Evolutionary conservation across 2,329 filamentous ascomycete genomes (phyloP).

Genomic region (Claviceps digitariae): DNA sequence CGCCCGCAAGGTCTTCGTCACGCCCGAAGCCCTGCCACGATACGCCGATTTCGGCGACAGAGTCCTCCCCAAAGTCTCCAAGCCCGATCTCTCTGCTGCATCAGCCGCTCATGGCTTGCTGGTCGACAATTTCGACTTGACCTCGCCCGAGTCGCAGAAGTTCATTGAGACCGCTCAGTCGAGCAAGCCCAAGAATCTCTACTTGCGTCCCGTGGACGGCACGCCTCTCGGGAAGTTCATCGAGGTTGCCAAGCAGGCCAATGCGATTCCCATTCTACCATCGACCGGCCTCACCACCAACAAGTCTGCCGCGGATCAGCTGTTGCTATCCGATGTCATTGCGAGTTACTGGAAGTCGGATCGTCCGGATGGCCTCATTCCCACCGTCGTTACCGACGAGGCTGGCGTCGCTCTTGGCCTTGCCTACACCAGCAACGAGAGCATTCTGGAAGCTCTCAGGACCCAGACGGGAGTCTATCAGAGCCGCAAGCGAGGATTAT

Average conservation of each 20-base stretch:
- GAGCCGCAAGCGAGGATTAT: slow-evolving; percentile 86
- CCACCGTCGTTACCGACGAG: slow-evolving; percentile 86
- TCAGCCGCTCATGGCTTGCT: slow-evolving; percentile 37
- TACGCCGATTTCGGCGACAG: slow-evolving; percentile 43
- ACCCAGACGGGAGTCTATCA: slow-evolving; percentile 80
- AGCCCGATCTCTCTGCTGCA: slow-evolving; percentile 30
- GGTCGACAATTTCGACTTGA: slow-evolving; percentile 37
- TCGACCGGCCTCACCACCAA: slow-evolving; percentile 57
- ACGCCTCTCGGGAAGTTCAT: slow-evolving; percentile 33
- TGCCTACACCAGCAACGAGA: slow-evolving; percentile 89
- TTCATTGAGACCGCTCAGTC: slow-evolving; percentile 32
- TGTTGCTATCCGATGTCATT: slow-evolving; percentile 54
- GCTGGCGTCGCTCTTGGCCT: slow-evolving; percentile 71
- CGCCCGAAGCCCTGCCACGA: slow-evolving; percentile 50
- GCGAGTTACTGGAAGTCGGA: slow-evolving; percentile 68
- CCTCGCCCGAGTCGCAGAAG: slow-evolving; percentile 23
- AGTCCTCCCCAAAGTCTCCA: slow-evolving; percentile 37
- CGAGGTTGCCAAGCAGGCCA: slow-evolving; percentile 32
- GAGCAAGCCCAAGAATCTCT: slow-evolving; percentile 33
- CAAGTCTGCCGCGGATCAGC: slow-evolving; percentile 41
- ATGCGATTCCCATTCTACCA: slow-evolving; percentile 61
- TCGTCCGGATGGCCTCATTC: slow-evolving; percentile 67
- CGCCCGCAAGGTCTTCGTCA: slow-evolving; percentile 73
- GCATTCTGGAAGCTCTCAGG: slow-evolving; percentile 70
- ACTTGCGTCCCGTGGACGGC: slow-evolving; percentile 35